Conservation (phyloP, 106 monocot genomes). For the Phalaenopsis aphrodite region DNA sequence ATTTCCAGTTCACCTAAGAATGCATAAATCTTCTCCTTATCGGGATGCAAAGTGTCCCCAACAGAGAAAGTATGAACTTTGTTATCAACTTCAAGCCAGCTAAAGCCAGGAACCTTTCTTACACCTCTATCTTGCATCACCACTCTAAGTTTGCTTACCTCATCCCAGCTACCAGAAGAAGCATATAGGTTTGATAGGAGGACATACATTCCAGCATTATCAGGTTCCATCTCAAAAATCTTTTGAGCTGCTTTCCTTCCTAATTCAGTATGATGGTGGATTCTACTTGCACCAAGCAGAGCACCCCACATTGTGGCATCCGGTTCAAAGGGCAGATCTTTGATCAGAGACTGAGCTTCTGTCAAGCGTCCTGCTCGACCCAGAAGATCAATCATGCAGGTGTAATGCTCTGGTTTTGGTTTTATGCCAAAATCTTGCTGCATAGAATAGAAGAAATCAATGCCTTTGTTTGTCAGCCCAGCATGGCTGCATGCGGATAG, state of each 20-base stretch:
- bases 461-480: conserved; percentile 51
- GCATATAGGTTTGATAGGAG: conserved; percentile 70
- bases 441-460: conserved; percentile 53
- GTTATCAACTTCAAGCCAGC: conserved; percentile 71
- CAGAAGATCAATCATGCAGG: conserved; percentile 78
- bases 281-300: conserved; percentile 60
- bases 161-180: conserved; percentile 42
- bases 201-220: conserved; percentile 73
- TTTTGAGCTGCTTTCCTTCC: conserved; percentile 44
- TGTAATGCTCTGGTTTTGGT: conserved; percentile 60
- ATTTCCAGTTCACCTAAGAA: conserved; percentile 49
- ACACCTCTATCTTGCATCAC: conserved; percentile 59
- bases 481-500: conserved; percentile 65
- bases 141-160: conserved; percentile 43
- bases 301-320: conserved; percentile 84
- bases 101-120: conserved; percentile 62
- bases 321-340: conserved; percentile 49
- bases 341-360: conserved; percentile 47
- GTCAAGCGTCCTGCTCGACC: conserved; percentile 51
- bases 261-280: conserved; percentile 40
- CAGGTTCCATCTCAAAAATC: conserved; percentile 67
- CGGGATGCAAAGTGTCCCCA: conserved; percentile 57
- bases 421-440: conserved; percentile 35
- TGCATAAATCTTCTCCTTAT: conserved; percentile 48
- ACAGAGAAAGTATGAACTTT: conserved; percentile 58